Evolutionary conservation across 306 rosid genomes (phyloP).

Genomic region (Crotalaria pallida): DNA sequence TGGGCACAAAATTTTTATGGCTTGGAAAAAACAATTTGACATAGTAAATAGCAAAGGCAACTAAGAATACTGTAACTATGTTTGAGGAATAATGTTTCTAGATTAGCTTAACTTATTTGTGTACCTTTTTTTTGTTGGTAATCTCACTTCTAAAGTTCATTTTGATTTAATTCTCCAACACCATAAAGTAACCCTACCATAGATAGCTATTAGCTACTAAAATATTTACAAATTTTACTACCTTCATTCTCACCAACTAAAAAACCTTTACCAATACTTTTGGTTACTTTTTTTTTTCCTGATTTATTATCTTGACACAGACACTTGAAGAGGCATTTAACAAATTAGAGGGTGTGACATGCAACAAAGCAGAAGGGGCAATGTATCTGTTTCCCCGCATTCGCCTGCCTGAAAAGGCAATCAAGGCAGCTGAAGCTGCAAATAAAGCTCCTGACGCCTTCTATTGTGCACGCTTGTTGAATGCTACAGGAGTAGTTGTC

Average conservation of each 20-base stretch:
- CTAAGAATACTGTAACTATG: background rate
- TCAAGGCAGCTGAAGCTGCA: conserved; percentile 70
- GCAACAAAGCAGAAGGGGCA: conserved; percentile 94
- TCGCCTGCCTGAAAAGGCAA: conserved; percentile 61
- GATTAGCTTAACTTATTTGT: background rate
- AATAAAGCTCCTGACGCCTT: conserved; percentile 65
- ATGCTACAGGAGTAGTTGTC: conserved; percentile 78
- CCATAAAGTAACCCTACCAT: background rate
- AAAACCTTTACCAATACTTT: background rate
- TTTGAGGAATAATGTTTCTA: background rate
- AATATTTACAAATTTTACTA: background rate
- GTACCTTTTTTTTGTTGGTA: background rate
- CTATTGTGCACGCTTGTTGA: conserved; percentile 64
- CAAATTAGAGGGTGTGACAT: conserved; percentile 74
- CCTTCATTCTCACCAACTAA: background rate
- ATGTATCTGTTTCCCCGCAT: conserved; percentile 81
- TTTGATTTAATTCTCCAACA: conserved; percentile 1
- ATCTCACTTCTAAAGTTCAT: background rate
- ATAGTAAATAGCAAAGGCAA: background rate
- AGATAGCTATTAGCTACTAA: background rate
- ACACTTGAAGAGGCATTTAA: conserved; percentile 66
- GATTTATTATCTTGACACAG: conserved; percentile 34
- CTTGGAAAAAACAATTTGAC: background rate
- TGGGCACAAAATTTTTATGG: too few species aligned
- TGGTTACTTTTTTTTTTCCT: background rate